These are phyloP conservation scores for Populus simonii DNA, from an alignment of 345 rosid genomes.

Conservation along the genomic window DNA sequence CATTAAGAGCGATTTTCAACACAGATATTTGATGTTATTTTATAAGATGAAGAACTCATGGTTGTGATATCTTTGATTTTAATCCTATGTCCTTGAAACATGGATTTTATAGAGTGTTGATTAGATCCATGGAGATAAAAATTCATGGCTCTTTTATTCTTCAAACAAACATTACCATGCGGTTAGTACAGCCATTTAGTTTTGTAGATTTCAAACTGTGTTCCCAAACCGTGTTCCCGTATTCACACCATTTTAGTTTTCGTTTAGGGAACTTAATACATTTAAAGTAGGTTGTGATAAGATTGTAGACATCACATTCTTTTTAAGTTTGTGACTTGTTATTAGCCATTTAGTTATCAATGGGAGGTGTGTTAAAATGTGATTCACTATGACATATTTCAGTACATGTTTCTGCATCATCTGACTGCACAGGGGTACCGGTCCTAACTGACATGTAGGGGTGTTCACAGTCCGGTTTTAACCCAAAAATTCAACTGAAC, in stretches of 20 bases:
- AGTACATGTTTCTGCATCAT: too few relatives aligned
- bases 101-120: not conserved
- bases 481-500: too few relatives aligned
- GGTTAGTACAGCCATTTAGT: not conserved
- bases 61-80: not conserved
- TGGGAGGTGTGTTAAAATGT: too few relatives aligned
- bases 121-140: not conserved
- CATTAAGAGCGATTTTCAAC: not conserved
- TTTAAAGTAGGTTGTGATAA: not conserved
- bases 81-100: not conserved
- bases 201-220: not conserved
- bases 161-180: not conserved
- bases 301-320: too few relatives aligned
- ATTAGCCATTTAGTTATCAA: too few relatives aligned
- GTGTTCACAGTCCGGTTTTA: too few relatives aligned
- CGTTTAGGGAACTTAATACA: not conserved
- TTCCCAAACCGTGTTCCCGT: not conserved
- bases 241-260: not conserved
- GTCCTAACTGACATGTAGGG: too few relatives aligned
- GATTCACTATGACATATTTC: too few relatives aligned
- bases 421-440: not conserved
- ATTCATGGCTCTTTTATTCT: not conserved
- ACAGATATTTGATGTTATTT: not conserved
- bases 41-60: not conserved
- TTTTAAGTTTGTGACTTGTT: too few relatives aligned